Conservation (phyloP, 2,329 filamentous ascomycete genomes). For the Colletotrichum destructivum region DNA sequence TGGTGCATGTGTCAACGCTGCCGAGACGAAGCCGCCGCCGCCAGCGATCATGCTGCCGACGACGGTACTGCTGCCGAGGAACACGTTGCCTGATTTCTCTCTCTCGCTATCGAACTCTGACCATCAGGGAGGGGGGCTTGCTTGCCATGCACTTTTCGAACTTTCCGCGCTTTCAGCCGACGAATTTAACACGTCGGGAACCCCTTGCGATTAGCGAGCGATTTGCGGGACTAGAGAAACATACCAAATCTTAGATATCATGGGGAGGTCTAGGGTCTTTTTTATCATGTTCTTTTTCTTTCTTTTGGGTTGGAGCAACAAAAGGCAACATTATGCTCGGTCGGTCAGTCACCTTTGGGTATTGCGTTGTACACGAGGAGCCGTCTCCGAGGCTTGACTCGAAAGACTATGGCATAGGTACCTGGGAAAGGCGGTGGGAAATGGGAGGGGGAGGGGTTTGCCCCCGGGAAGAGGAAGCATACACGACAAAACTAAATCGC, state of each 20-base stretch:
- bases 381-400: slow-evolving; percentile 1
- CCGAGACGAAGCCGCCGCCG: slow-evolving; percentile 72
- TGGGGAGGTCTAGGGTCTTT: not conserved
- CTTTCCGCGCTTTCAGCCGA: not conserved
- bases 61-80: not conserved
- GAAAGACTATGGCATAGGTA: not conserved
- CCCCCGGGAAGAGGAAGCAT: slow-evolving; percentile 7
- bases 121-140: slow-evolving; percentile 1
- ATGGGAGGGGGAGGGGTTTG: not conserved
- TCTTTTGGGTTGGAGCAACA: slow-evolving; percentile 9
- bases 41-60: not conserved
- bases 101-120: not conserved
- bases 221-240: slow-evolving; percentile 30
- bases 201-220: slow-evolving; percentile 21
- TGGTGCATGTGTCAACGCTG: slow-evolving; percentile 91
- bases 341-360: slow-evolving; percentile 16
- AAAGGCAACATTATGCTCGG: slow-evolving; percentile 15
- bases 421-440: too few relatives aligned
- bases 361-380: slow-evolving; percentile 32
- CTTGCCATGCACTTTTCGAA: not conserved
- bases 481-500: slow-evolving; percentile 34
- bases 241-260: slow-evolving; percentile 27
- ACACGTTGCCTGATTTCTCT: not conserved
- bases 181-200: not conserved
- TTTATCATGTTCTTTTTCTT: not conserved